phyloP scores from a whole-genome alignment of 1,284 basidiomycete genomes.

The Moesziomyces sp. region DNA sequence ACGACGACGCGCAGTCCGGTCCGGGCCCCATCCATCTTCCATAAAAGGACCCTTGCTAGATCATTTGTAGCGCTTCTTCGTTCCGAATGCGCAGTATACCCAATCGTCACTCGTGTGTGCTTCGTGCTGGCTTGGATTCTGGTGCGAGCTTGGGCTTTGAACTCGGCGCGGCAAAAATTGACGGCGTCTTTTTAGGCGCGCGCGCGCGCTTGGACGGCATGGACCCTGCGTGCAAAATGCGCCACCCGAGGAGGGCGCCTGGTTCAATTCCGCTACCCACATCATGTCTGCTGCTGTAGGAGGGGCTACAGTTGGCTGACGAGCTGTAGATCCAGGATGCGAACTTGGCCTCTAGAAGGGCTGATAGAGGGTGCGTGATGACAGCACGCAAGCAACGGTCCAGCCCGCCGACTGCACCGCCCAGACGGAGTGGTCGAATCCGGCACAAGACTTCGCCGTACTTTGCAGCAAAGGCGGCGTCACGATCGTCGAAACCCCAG shows the following conservation, averaged over 20 bases:
- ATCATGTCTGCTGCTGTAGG: too few relatives aligned
- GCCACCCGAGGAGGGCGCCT: too few relatives aligned
- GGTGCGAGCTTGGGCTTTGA: too few relatives aligned
- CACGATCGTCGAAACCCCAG: neutral
- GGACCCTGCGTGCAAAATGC: neutral
- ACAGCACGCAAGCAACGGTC: neutral
- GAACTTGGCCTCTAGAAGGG: too few relatives aligned
- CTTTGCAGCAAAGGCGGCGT: slow-evolving; percentile 1
- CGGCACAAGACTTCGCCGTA: slow-evolving; percentile 22
- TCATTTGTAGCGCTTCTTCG: neutral
- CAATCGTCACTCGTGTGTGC: too few relatives aligned
- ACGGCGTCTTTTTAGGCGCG: neutral
- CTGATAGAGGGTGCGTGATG: neutral
- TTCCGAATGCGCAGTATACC: neutral
- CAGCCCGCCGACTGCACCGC: neutral
- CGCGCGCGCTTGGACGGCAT: neutral
- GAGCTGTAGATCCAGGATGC: too few relatives aligned
- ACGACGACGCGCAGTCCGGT: slow-evolving; percentile 10
- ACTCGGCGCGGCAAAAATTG: neutral
- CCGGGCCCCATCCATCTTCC: slow-evolving; percentile 28
- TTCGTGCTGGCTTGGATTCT: too few relatives aligned
- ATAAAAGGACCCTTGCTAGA: slow-evolving; percentile 1
- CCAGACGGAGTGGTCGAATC: slow-evolving; percentile 14
- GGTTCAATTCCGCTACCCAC: too few relatives aligned
- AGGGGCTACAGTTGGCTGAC: too few relatives aligned